Evolutionary conservation across 2,329 filamentous ascomycete genomes (phyloP).

Genomic region (Scedosporium aurantiacum): DNA sequence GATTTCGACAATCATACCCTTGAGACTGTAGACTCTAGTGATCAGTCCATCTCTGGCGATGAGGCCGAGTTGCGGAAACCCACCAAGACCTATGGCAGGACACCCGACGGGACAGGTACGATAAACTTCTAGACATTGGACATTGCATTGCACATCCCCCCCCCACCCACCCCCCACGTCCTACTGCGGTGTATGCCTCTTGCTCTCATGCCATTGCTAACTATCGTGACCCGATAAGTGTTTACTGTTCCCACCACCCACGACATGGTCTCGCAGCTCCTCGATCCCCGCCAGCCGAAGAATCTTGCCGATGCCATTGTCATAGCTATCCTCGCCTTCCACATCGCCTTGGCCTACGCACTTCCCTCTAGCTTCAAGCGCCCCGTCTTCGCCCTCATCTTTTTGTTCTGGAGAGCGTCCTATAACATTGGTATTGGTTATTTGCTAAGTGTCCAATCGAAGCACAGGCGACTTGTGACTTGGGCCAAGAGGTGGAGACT

Average conservation of each 20-base stretch:
- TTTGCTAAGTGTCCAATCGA: constrained; percentile 79
- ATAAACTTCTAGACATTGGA: constrained; percentile 11
- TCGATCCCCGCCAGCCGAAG: constrained; percentile 91
- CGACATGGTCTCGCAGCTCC: constrained; percentile 96
- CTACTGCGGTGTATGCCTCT: too few relatives aligned
- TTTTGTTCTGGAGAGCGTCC: constrained; percentile 81
- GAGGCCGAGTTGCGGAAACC: constrained; percentile 38
- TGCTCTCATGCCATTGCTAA: neutral
- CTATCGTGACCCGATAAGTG: constrained; percentile 47
- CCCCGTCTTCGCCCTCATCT: constrained; percentile 70
- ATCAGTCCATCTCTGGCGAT: constrained; percentile 32
- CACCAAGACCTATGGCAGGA: constrained; percentile 81
- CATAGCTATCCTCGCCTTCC: constrained; percentile 62
- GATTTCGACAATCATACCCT: neutral
- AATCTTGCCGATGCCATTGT: constrained; percentile 80
- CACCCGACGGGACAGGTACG: constrained; percentile 81
- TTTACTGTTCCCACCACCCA: constrained; percentile 93
- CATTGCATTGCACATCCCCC: too few relatives aligned
- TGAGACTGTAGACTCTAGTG: constrained; percentile 4
- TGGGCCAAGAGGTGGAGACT: constrained; percentile 82
- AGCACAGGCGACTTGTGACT: constrained; percentile 71
- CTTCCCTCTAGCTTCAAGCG: constrained; percentile 61
- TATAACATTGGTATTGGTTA: constrained; percentile 94
- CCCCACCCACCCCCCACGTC: neutral
- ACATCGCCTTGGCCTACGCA: constrained; percentile 62